Conservation (phyloP, 2,329 filamentous ascomycete genomes). For the Penicillium glabrum region DNA sequence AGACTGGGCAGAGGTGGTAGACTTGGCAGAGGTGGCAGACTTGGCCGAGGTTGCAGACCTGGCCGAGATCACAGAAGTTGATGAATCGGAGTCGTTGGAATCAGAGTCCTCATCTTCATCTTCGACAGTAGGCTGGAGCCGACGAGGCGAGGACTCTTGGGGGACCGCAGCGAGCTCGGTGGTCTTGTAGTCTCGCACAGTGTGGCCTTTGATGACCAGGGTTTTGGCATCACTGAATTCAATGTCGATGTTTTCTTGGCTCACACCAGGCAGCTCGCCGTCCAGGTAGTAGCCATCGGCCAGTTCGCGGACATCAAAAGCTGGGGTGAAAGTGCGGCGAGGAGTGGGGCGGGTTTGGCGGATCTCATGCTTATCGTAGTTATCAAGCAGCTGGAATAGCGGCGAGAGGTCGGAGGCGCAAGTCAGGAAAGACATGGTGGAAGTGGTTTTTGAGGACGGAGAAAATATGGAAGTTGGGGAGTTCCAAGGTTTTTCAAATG, state of each 20-base stretch:
- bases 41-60: not conserved
- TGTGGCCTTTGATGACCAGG: conserved; percentile 43
- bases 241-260: conserved; percentile 46
- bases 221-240: conserved; percentile 48
- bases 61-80: conserved; percentile 10
- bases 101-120: conserved; percentile 45
- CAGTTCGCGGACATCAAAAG: conserved; percentile 47
- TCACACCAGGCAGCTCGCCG: conserved; percentile 47
- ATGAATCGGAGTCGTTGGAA: conserved; percentile 1
- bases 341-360: conserved; percentile 27
- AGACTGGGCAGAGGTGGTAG: not conserved
- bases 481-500: conserved; percentile 2
- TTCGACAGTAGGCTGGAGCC: conserved; percentile 53
- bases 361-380: conserved; percentile 44
- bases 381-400: conserved; percentile 45
- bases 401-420: conserved; percentile 40
- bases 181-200: conserved; percentile 34
- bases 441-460: not conserved
- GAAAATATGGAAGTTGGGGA: not conserved
- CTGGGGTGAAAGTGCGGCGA: conserved; percentile 36
- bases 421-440: conserved; percentile 41
- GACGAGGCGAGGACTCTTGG: conserved; percentile 23
- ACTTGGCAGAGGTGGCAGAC: not conserved
- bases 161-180: conserved; percentile 9
- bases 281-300: conserved; percentile 44